Evolutionary conservation across 345 rosid genomes (phyloP), one percentile per base, ranked within the genome.

Genomic region (Schrenkiella parvula): DNA sequence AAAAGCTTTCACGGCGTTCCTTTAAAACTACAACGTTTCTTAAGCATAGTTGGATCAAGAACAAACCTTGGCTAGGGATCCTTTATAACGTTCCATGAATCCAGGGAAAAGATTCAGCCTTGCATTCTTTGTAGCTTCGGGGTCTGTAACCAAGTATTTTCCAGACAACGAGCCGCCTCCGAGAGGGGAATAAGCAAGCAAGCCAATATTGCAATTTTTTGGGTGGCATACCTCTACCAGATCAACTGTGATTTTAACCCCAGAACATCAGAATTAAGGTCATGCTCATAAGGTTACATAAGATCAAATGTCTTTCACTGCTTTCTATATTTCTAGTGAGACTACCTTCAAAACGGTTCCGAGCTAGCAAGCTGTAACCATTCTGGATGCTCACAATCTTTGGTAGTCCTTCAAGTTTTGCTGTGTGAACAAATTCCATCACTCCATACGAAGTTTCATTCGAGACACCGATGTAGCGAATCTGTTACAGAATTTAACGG

Each of bases 331-430:
- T 18, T 57, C 8, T 28, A 31, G 17, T 64, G 48, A 53, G 46
- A 68, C 34, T 66, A 74, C 98, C 82, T 81, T 93, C 96, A 46
- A 85, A 89, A 17, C 56, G 87, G 48, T 79, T 75, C 78, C 97
- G 84, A 62, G 77, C 83, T 52, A 93, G 79, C 68, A 90, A 74
- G 82, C 95, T 93, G 79, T 90, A 93, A 83, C 61, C 83, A 79
- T 93, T 93, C 60, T 93, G 97, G 79, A 90, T 90, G 67, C 98
- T 93, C 55, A 90, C 85, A 26, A 93, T 93, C 86, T 93, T 90
- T 38, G 96, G 92, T 25, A 93, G 80, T 60, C 92, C 98, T 77
- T 84, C 90, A 17, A 78, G 81, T 87, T 85, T 83, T 55, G 96
- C 87, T 10, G 97, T 86, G 77, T 84, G 86, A 66, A 89, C 89